Base-by-base conservation (phyloP, 495 filamentous ascomycete genomes). In the Oidiodendron maius region DNA sequence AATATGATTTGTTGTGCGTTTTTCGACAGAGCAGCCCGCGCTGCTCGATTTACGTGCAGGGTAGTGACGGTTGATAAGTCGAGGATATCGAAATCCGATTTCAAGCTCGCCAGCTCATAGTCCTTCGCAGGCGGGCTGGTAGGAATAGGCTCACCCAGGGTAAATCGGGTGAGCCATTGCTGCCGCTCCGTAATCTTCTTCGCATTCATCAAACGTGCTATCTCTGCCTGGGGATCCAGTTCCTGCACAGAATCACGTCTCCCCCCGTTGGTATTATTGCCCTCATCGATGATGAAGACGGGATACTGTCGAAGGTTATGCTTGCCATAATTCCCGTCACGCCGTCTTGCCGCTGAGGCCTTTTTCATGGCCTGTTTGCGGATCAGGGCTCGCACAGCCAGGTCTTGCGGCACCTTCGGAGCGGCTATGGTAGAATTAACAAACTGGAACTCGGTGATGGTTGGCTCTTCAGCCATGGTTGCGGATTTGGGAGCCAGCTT, bases 331-430 rank as follows among this genome's bases (percentile, higher is more conserved):
- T 56, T 57, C 8, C 59, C 61, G 18, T 51, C 44, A 30, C 55
- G 41, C 38, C 44, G 50, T 36, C 64, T 40, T 10, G 59, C 58
- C 24, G 54, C 57, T 3, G 59, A 62, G 15, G 56, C 62, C 40
- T 63, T 64, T 40, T 49, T 51, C 66, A 69, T 69, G 15, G 66
- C 66, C 48, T 63, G 66, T 50, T 57, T 65, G 1, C 66, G 63
- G 45, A 69, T 66, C 25, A 61, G 30, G 11, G 40, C 53, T 15
- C 62, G 60, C 13, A 56, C 36, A 3, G 49, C 56, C 9, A 51
- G 41, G 47, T 58, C 54, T n/a, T 46, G 44, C n/a, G 60, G 58
- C 10, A 58, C 40, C 3, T 44, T 52, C 10, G 63, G 59, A 32
- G 56, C 50, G 12, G 46, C 39, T 23, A 56, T 39, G 1, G 53